A percentile compares a stretch with the other conserved stretches of the same genome.
These are phyloP conservation scores for Radiomyces spectabilis DNA, from an alignment of 192 early-diverging fungal genomes.

Conservation along the genomic window DNA sequence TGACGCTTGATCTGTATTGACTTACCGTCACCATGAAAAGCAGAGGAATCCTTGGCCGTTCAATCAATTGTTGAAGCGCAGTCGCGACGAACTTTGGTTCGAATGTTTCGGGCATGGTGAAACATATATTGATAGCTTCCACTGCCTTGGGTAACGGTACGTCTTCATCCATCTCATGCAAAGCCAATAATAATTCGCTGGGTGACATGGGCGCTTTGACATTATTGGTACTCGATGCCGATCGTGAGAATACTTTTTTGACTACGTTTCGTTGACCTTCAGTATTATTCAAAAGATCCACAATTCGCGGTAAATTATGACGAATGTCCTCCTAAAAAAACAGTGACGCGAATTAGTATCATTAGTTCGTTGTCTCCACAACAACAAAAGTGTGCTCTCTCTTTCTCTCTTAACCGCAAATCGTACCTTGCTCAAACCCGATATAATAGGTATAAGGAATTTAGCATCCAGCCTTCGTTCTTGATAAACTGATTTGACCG, in stretches of 20 bases:
- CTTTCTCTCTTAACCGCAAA: no score
- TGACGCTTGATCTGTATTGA: background rate
- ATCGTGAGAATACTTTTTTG: slow-evolving; percentile 49
- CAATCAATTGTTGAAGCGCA: slow-evolving; percentile 59
- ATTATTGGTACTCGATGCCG: slow-evolving; percentile 41
- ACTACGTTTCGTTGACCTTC: slow-evolving; percentile 53
- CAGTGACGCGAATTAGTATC: no score
- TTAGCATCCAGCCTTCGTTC: slow-evolving; percentile 51
- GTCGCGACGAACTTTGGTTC: slow-evolving; percentile 61
- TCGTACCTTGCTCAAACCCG: no score
- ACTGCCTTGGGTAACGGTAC: slow-evolving; percentile 55
- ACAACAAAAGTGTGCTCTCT: no score
- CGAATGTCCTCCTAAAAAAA: slow-evolving; percentile 46
- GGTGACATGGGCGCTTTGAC: slow-evolving; percentile 39
- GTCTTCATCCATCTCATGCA: slow-evolving; percentile 63
- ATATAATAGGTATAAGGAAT: slow-evolving; percentile 66
- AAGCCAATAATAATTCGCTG: slow-evolving; percentile 56
- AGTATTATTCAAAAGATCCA: slow-evolving; percentile 54
- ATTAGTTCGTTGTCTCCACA: no score
- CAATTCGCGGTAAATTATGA: slow-evolving; percentile 50
- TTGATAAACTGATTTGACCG: slow-evolving; percentile 43
- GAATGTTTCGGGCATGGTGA: slow-evolving; percentile 56
- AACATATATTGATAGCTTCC: slow-evolving; percentile 73
- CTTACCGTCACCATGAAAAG: slow-evolving; percentile 71
- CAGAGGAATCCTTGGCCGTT: slow-evolving; percentile 57